A percentile compares a stretch with the other conserved stretches of the same genome.
Conservation (phyloP, 176 grass and related monocot species). For the Tuctoria greenei region DNA sequence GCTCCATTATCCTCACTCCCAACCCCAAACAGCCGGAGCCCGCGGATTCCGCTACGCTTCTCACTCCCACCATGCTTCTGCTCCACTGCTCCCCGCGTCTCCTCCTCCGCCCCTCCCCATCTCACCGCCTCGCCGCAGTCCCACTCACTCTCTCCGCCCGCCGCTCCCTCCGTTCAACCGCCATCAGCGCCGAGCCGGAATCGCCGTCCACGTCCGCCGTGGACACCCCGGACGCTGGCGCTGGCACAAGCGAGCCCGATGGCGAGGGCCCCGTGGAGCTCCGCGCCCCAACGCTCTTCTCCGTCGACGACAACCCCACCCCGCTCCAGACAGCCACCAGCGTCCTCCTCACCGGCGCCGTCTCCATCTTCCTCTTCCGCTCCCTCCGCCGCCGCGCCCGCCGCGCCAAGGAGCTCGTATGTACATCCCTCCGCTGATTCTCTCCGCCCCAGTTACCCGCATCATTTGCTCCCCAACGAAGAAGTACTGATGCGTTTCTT, state of each 20-base stretch:
- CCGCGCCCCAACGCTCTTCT: slow-evolving; percentile 47
- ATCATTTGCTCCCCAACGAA: not conserved
- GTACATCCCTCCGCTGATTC: slow-evolving; percentile 36
- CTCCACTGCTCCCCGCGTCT: slow-evolving; percentile 48
- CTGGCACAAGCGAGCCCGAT: not conserved
- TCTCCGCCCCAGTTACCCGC: no score
- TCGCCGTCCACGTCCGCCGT: not conserved
- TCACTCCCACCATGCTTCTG: slow-evolving; percentile 28
- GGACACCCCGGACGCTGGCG: not conserved
- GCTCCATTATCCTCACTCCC: slow-evolving; percentile 37
- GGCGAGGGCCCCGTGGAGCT: slow-evolving; percentile 61
- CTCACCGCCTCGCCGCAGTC: not conserved
- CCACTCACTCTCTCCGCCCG: slow-evolving; percentile 1
- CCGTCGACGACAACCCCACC: slow-evolving; percentile 66
- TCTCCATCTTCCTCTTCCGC: slow-evolving; percentile 86
- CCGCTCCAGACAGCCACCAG: slow-evolving; percentile 76
- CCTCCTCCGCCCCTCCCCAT: slow-evolving; percentile 36
- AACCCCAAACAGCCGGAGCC: not conserved
- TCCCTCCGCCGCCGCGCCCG: slow-evolving; percentile 87
- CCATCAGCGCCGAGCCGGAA: slow-evolving; percentile 31
- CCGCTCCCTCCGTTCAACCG: slow-evolving; percentile 17
- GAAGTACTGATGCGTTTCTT: not conserved
- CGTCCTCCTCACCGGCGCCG: slow-evolving; percentile 78
- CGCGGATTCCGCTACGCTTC: not conserved
- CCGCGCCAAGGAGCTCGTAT: slow-evolving; percentile 80